A percentile compares a stretch with the other conserved stretches of the same genome.
Evolutionary conservation across 1,139 yeast species (phyloP).

Genomic region (Nematodospora anomalae): DNA sequence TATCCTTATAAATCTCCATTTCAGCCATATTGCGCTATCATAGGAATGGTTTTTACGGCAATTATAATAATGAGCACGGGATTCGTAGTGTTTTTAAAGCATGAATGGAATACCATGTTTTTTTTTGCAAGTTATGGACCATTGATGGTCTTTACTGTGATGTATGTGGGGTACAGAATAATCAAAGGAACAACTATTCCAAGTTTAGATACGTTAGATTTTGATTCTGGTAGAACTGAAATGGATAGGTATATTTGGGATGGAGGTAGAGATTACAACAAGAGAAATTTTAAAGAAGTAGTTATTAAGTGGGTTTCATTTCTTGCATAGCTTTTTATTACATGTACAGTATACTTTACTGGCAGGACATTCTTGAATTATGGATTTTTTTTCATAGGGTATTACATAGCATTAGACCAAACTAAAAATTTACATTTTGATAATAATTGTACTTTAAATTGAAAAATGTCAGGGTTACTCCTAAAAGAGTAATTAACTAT

Average conservation of each 20-base stretch:
- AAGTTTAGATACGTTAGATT: slow-evolving; percentile 66
- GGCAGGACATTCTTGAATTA: no score
- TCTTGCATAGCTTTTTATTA: slow-evolving; percentile 28
- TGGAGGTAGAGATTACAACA: slow-evolving; percentile 52
- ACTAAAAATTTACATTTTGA: no score
- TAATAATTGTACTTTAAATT: no score
- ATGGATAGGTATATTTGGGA: slow-evolving; percentile 71
- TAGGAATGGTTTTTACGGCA: slow-evolving; percentile 60
- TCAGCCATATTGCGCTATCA: slow-evolving; percentile 73
- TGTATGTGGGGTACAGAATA: slow-evolving; percentile 57
- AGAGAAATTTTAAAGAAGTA: slow-evolving; percentile 37
- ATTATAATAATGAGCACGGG: slow-evolving; percentile 66
- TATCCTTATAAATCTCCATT: slow-evolving; percentile 77
- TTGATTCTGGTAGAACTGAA: slow-evolving; percentile 78
- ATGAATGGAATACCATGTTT: slow-evolving; percentile 61
- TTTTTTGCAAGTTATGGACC: slow-evolving; percentile 74
- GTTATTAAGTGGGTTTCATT: slow-evolving; percentile 35
- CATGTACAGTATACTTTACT: no score
- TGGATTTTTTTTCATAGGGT: no score
- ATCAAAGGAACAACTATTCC: slow-evolving; percentile 56
- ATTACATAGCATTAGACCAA: no score
- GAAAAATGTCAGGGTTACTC: no score
- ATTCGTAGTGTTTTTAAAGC: slow-evolving; percentile 60
- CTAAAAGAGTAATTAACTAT: no score
- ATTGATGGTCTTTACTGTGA: slow-evolving; percentile 50